Evolutionary conservation across 495 filamentous ascomycete genomes (phyloP).

Genomic region (Penicillium desertorum): DNA sequence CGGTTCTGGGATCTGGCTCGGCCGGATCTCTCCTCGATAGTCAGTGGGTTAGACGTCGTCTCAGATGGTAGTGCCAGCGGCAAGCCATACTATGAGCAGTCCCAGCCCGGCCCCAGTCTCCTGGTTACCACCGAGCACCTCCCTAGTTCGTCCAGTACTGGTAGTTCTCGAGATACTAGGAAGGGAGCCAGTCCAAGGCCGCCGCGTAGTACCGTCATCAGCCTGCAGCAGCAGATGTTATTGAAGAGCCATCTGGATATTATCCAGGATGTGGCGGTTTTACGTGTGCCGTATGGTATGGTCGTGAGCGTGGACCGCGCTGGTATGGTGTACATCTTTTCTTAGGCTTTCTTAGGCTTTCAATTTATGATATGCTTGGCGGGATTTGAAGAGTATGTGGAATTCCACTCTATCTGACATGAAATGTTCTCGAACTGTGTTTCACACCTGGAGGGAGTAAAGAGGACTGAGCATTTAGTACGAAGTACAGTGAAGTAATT

Average conservation of each 20-base stretch:
- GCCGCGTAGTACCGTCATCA: conserved; percentile 82
- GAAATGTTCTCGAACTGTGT: not conserved
- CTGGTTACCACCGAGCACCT: conserved; percentile 71
- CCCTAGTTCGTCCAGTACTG: conserved; percentile 40
- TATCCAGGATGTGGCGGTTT: conserved; percentile 80
- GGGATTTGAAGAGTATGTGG: not conserved
- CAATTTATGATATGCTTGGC: not conserved
- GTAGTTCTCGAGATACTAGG: conserved; percentile 34
- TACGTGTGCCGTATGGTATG: conserved; percentile 92
- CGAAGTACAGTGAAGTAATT: not conserved
- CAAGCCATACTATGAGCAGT: conserved; percentile 68
- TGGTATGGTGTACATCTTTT: conserved; percentile 91
- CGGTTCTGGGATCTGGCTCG: conserved; percentile 86
- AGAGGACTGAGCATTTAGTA: not conserved
- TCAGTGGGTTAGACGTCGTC: conserved; percentile 74
- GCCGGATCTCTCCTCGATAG: conserved; percentile 69
- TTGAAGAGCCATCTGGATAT: conserved; percentile 85
- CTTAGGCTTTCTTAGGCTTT: conserved; percentile 39
- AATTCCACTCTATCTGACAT: not conserved
- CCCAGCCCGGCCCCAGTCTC: conserved; percentile 66
- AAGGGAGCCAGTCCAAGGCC: conserved; percentile 49
- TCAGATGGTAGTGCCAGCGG: conserved; percentile 48
- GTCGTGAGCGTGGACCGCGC: conserved; percentile 83
- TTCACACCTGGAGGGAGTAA: not conserved
- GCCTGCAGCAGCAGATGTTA: conserved; percentile 80